phyloP scores from a whole-genome alignment of 805 yeast species.

The Metschnikowia similis region DNA sequence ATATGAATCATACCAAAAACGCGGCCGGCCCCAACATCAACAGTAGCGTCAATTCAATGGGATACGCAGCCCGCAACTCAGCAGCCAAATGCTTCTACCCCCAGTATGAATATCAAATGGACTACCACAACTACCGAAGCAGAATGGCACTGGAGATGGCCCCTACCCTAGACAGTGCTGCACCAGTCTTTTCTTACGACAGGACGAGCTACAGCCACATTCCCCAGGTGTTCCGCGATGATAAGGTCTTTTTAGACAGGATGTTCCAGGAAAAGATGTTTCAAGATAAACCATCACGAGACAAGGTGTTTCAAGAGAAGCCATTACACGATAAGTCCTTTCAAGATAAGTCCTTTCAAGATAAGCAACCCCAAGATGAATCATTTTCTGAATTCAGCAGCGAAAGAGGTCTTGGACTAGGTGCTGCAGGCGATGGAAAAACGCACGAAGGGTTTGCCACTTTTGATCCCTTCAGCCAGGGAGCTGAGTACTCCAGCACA shows the following conservation, averaged over 20 bases:
- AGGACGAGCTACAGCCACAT: slow-evolving; percentile 6
- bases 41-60: neutral
- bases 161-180: neutral
- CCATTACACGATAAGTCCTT: neutral
- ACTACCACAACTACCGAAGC: neutral
- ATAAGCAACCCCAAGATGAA: neutral
- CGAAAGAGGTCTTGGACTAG: neutral
- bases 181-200: neutral
- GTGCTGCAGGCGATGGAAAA: slow-evolving; percentile 3
- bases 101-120: neutral
- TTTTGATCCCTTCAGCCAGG: slow-evolving; percentile 27
- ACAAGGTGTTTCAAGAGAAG: neutral
- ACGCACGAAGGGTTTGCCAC: slow-evolving; percentile 10
- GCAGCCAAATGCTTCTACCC: neutral
- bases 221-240: slow-evolving; percentile 17
- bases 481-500: slow-evolving; percentile 2
- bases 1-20: neutral
- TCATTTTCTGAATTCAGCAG: neutral
- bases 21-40: neutral
- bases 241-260: neutral
- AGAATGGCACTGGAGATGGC: neutral
- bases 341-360: neutral
- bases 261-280: neutral
- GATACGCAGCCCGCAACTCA: neutral
- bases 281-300: neutral